Percentiles rank a stretch among this genome's conserved stretches.
Conservation (phyloP, 2,329 filamentous ascomycete species). For the Ceratocystis diversiconidia region DNA sequence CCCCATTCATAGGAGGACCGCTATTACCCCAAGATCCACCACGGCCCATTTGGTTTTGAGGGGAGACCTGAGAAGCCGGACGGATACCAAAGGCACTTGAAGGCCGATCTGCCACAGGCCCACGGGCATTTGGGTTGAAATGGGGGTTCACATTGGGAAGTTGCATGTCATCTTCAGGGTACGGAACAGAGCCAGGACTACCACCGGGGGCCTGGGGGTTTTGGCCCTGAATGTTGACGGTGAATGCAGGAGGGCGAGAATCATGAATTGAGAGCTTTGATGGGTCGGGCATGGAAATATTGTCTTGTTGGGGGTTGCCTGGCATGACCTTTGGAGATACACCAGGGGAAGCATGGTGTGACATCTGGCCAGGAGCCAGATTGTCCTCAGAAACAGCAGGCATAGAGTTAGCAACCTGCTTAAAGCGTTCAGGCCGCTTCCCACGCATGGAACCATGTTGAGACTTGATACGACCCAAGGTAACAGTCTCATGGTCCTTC, state of each 20-base stretch:
- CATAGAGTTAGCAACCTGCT: slow-evolving; percentile 28
- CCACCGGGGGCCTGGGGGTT: slow-evolving; percentile 17
- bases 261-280: slow-evolving; percentile 20
- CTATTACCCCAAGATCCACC: slow-evolving; percentile 14
- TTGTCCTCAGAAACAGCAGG: slow-evolving; percentile 36
- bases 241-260: slow-evolving; percentile 37
- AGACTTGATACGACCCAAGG: slow-evolving; percentile 75
- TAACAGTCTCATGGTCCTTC: slow-evolving; percentile 83
- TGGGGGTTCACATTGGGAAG: slow-evolving; percentile 27
- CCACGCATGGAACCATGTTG: slow-evolving; percentile 57
- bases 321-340: slow-evolving; percentile 20
- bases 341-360: slow-evolving; percentile 18
- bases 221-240: slow-evolving; percentile 33
- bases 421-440: slow-evolving; percentile 40
- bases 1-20: slow-evolving; percentile 1
- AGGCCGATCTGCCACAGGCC: slow-evolving; percentile 35
- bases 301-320: slow-evolving; percentile 18
- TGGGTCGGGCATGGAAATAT: slow-evolving; percentile 28
- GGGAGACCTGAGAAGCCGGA: slow-evolving; percentile 24
- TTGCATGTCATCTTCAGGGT: slow-evolving; percentile 38
- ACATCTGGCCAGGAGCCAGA: slow-evolving; percentile 18
- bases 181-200: slow-evolving; percentile 35
- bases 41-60: slow-evolving; percentile 15
- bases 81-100: slow-evolving; percentile 41
- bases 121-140: slow-evolving; percentile 35